Conservation (phyloP, 2,329 filamentous ascomycete genomes). For the Alternaria hordeiaustralica region DNA sequence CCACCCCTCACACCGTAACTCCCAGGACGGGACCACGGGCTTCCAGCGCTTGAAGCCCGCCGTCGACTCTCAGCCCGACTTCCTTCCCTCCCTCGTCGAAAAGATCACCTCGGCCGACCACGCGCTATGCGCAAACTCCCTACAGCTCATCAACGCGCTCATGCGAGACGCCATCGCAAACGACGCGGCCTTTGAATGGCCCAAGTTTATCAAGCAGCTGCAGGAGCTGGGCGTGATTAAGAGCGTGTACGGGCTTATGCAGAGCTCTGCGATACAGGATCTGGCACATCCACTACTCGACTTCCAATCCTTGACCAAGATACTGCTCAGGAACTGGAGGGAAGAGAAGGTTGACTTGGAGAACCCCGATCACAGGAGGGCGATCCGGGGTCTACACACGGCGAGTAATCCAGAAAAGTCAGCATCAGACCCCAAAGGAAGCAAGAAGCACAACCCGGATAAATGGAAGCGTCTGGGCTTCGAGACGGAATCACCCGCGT, state of each 20-base stretch:
- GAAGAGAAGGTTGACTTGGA: slow-evolving; percentile 85
- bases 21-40: slow-evolving; percentile 73
- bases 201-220: slow-evolving; percentile 89
- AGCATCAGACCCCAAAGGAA: slow-evolving; percentile 55
- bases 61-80: slow-evolving; percentile 88
- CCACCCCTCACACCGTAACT: slow-evolving; percentile 69
- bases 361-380: slow-evolving; percentile 83
- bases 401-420: slow-evolving; percentile 75
- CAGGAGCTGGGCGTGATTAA: slow-evolving; percentile 94
- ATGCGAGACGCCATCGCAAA: slow-evolving; percentile 88
- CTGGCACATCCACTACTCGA: slow-evolving; percentile 88
- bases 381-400: slow-evolving; percentile 83
- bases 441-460: slow-evolving; percentile 78
- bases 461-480: slow-evolving; percentile 96
- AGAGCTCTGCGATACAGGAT: slow-evolving; percentile 89
- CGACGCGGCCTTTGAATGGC: slow-evolving; percentile 84
- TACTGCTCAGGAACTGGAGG: slow-evolving; percentile 85
- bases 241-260: slow-evolving; percentile 89
- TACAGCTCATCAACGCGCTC: slow-evolving; percentile 93
- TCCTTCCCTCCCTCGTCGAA: slow-evolving; percentile 91
- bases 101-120: slow-evolving; percentile 94
- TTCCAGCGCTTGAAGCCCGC: slow-evolving; percentile 92
- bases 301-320: slow-evolving; percentile 90
- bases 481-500: slow-evolving; percentile 83
- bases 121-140: slow-evolving; percentile 90